phyloP scores from a whole-genome alignment of 305 asterid species.

The Solanum chacoense region DNA sequence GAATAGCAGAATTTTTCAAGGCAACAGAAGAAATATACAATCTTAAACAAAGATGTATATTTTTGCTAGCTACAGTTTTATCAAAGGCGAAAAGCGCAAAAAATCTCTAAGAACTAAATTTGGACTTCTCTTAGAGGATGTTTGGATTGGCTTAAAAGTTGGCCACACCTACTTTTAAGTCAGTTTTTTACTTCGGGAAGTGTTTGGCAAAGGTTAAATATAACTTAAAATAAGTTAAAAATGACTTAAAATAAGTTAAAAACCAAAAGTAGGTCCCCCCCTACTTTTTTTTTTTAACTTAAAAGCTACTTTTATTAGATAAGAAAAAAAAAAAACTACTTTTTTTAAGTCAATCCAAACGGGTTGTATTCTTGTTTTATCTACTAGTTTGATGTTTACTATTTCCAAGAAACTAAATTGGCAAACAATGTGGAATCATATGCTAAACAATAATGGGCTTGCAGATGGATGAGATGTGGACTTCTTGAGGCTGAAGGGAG shows the following conservation, averaged over 20 bases:
- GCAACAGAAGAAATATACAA: not conserved
- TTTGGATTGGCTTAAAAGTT: too few species aligned
- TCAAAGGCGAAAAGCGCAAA: not conserved
- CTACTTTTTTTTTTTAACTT: too few species aligned
- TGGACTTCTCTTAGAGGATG: not conserved
- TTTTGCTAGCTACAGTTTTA: not conserved
- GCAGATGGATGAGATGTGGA: not conserved
- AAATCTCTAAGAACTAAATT: not conserved
- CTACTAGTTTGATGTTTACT: not conserved
- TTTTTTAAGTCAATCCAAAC: too few species aligned
- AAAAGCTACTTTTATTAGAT: too few species aligned
- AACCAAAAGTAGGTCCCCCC: too few species aligned
- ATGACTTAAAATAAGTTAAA: too few species aligned
- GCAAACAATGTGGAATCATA: not conserved
- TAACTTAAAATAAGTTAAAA: too few species aligned
- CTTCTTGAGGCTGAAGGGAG: not conserved
- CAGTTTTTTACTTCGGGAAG: too few species aligned
- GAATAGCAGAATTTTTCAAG: not conserved
- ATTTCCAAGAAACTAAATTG: not conserved
- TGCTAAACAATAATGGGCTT: too few species aligned
- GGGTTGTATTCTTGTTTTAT: not conserved
- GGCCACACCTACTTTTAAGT: too few species aligned
- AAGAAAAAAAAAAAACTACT: too few species aligned
- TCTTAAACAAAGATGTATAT: not conserved
- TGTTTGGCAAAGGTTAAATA: too few species aligned